Conservation (phyloP, 2,329 filamentous ascomycete genomes). For the Aspergillus nomiae region DNA sequence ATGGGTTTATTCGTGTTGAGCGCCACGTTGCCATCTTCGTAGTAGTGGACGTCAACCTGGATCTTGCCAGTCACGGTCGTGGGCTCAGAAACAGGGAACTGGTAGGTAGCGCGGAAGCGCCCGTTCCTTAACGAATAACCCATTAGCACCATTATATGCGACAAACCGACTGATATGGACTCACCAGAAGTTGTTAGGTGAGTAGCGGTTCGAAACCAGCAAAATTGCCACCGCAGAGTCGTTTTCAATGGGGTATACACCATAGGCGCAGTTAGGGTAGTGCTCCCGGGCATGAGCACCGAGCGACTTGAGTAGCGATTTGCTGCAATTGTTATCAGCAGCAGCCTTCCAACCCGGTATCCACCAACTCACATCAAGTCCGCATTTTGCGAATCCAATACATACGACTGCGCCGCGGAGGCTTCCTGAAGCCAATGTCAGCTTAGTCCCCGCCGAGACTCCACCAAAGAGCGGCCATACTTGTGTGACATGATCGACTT, state of each 20-base stretch:
- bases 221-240: slow-evolving; percentile 77
- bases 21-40: slow-evolving; percentile 97
- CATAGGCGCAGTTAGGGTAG: slow-evolving; percentile 78
- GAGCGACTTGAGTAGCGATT: slow-evolving; percentile 80
- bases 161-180: slow-evolving; percentile 11
- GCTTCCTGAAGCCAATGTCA: slow-evolving; percentile 63
- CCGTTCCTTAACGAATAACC: slow-evolving; percentile 68
- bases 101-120: slow-evolving; percentile 89
- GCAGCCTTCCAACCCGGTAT: neutral
- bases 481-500: slow-evolving; percentile 81
- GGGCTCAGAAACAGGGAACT: slow-evolving; percentile 64
- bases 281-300: slow-evolving; percentile 80
- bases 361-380: slow-evolving; percentile 72
- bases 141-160: neutral
- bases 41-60: slow-evolving; percentile 97
- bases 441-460: slow-evolving; percentile 1
- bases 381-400: slow-evolving; percentile 72
- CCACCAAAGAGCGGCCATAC: slow-evolving; percentile 40
- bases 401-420: slow-evolving; percentile 76
- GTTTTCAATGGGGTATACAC: slow-evolving; percentile 77
- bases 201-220: slow-evolving; percentile 95
- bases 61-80: slow-evolving; percentile 73
- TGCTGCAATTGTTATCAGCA: slow-evolving; percentile 53
- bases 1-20: slow-evolving; percentile 84
- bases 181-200: slow-evolving; percentile 95